Conservation (phyloP, 1,284 basidiomycete genomes). For the Kwoniella shivajii region DNA sequence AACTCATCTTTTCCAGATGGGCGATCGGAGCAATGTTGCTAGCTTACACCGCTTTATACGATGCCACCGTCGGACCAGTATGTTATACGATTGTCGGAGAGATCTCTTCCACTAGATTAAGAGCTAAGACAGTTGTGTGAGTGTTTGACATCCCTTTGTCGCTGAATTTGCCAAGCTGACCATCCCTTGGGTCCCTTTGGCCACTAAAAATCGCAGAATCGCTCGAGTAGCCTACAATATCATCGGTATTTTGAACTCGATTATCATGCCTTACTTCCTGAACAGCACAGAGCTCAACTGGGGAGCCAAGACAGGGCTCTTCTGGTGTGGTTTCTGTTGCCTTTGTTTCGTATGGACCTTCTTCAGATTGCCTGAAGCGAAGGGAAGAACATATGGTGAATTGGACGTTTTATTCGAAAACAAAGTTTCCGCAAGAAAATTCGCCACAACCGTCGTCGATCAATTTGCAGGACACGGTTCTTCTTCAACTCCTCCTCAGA, state of each 20-base stretch:
- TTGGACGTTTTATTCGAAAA: constrained; percentile 32
- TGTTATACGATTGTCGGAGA: constrained; percentile 51
- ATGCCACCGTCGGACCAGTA: constrained; percentile 27
- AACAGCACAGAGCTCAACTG: constrained; percentile 28
- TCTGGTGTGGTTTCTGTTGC: constrained; percentile 29
- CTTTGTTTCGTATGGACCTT: constrained; percentile 29
- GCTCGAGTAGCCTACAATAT: constrained; percentile 53
- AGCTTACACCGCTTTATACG: constrained; percentile 23
- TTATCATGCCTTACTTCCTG: constrained; percentile 30
- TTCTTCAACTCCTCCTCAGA: constrained; percentile 30
- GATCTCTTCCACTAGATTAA: constrained; percentile 52
- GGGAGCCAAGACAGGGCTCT: constrained; percentile 33
- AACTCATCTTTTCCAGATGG: neutral
- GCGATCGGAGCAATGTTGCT: constrained; percentile 24
- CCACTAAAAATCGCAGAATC: constrained; percentile 35
- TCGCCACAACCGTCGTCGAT: constrained; percentile 18
- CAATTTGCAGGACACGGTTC: constrained; percentile 29
- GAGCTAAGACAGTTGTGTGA: constrained; percentile 56
- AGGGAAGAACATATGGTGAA: constrained; percentile 34
- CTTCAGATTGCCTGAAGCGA: constrained; percentile 53
- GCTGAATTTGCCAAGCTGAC: neutral
- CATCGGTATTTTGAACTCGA: constrained; percentile 29
- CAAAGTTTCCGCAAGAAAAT: constrained; percentile 29
- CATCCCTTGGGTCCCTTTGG: neutral
- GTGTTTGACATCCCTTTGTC: constrained; percentile 43